Evolutionary conservation across 331 rosid species (phyloP).

Genomic region (Acacia concinna): DNA sequence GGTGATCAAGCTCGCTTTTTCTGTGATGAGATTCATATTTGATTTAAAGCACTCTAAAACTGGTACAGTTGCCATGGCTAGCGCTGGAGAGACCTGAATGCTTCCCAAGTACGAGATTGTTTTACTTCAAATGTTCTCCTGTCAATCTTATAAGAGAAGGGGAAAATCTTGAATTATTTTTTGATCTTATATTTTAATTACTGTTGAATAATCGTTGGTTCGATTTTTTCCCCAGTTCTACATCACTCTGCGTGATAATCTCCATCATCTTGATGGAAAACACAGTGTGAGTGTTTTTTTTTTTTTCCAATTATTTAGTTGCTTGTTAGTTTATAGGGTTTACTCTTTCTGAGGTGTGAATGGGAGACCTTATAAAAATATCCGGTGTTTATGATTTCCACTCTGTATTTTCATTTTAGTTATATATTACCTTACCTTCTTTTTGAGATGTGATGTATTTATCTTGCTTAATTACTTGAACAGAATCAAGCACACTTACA

Average conservation of each 20-base stretch:
- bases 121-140: background rate
- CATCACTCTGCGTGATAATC: conserved; percentile 84
- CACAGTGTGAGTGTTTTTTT: conserved; percentile 70
- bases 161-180: background rate
- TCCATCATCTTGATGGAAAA: conserved; percentile 90
- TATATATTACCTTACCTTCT: background rate
- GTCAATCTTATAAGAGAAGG: background rate
- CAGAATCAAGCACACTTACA: conserved; percentile 91
- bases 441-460: conserved; percentile 19
- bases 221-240: conserved; percentile 64
- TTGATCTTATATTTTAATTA: background rate
- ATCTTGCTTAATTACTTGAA: conserved; percentile 34
- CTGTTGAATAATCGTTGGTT: conserved; percentile 18
- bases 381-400: conserved; percentile 52
- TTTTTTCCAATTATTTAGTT: conserved; percentile 12
- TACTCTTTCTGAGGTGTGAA: conserved; percentile 30
- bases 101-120: conserved; percentile 74
- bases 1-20: conserved; percentile 98
- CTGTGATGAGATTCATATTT: conserved; percentile 72
- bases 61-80: conserved; percentile 94
- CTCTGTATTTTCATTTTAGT: background rate
- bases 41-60: conserved; percentile 91
- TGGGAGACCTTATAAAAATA: conserved; percentile 82
- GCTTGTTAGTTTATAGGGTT: background rate
- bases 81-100: conserved; percentile 97